These are phyloP conservation scores for Ilyonectria destructans DNA, from an alignment of 2,329 filamentous ascomycete genomes.

Conservation along the genomic window DNA sequence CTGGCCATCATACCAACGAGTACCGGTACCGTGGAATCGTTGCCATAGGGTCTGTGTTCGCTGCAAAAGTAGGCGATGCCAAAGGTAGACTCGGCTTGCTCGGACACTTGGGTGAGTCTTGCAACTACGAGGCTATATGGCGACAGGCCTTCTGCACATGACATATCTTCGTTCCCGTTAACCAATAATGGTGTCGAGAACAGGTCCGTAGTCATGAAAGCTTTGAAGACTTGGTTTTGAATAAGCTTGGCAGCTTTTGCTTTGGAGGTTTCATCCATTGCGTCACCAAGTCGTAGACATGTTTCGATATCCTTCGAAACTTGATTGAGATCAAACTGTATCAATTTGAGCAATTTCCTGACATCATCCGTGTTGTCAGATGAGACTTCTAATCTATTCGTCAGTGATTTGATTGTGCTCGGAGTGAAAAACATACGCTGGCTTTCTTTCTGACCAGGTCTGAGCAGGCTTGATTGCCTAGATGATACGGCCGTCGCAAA, in stretches of 20 bases:
- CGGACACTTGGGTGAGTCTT: background rate
- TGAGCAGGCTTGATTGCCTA: background rate
- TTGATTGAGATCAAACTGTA: background rate
- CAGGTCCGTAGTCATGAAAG: background rate
- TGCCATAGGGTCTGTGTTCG: constrained; percentile 2
- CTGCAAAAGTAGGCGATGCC: constrained; percentile 3
- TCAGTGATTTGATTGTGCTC: background rate
- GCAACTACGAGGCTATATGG: constrained; percentile 27
- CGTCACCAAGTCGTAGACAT: constrained; percentile 5
- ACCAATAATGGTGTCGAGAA: constrained; percentile 7
- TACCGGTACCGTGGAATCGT: background rate
- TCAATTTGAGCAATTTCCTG: background rate
- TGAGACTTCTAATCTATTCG: background rate
- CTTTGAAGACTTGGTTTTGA: constrained; percentile 5
- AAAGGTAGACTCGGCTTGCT: background rate
- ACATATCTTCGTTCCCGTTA: constrained; percentile 26
- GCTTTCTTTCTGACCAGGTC: background rate
- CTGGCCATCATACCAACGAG: background rate
- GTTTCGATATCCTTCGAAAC: background rate
- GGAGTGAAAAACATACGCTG: background rate
- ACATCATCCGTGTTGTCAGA: background rate
- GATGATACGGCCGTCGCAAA: background rate
- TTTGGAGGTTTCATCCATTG: background rate
- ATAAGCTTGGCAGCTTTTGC: constrained; percentile 14
- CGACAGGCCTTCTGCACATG: constrained; percentile 10